Evolutionary conservation across 805 yeast genomes (phyloP).

Genomic region (Suhomyces kilbournensis): DNA sequence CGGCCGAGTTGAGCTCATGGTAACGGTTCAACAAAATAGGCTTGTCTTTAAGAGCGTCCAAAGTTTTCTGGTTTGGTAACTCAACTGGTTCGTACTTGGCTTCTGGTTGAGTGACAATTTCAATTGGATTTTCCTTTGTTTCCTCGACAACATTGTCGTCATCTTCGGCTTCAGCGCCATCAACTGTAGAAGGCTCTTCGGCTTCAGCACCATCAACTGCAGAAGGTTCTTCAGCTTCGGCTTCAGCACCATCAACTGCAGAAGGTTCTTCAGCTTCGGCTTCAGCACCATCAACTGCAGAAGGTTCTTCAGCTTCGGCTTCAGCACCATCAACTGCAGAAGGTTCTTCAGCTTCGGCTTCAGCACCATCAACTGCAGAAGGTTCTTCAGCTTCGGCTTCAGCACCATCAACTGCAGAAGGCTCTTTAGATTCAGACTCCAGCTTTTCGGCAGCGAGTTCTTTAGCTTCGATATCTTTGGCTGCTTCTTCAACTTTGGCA

Average conservation of each 20-base stretch:
- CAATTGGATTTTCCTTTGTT: conserved; percentile 32
- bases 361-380: too few relatives aligned
- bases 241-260: too few relatives aligned
- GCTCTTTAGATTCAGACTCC: conserved; percentile 10
- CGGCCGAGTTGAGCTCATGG: conserved; percentile 47
- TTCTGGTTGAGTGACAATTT: conserved; percentile 31
- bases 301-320: conserved; percentile 11
- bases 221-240: too few relatives aligned
- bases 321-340: too few relatives aligned
- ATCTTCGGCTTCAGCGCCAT: conserved; percentile 18
- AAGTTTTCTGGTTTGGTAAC: conserved; percentile 34
- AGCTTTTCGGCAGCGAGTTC: conserved; percentile 4
- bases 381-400: conserved; percentile 16
- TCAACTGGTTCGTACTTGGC: conserved; percentile 34
- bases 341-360: too few relatives aligned
- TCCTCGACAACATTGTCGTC: conserved; percentile 29
- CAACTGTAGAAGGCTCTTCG: conserved; percentile 10
- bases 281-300: conserved; percentile 7
- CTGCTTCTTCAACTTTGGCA: conserved; percentile 5
- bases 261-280: conserved; percentile 9
- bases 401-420: conserved; percentile 9
- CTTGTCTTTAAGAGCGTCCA: conserved; percentile 41
- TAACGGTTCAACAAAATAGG: conserved; percentile 49
- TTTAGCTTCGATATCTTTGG: conserved; percentile 3
- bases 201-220: too few relatives aligned